Evolutionary conservation across 1,139 yeast genomes (phyloP).

Genomic region (Blastobotrys ciferrii): DNA sequence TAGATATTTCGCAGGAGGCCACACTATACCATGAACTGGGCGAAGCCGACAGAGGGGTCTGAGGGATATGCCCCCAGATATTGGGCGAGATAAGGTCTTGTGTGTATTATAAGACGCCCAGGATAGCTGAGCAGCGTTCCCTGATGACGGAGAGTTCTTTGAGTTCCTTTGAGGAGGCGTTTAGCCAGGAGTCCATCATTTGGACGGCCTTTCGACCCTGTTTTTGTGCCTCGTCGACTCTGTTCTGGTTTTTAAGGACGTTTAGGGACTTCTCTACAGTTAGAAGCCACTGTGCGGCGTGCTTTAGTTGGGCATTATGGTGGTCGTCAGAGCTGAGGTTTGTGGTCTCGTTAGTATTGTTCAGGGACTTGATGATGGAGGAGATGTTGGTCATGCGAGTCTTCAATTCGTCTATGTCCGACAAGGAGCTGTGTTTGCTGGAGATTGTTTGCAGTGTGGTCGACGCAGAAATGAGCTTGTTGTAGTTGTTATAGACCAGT

Average conservation of each 20-base stretch:
- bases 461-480: conserved; percentile 41
- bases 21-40: too few species aligned
- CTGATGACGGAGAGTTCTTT: conserved; percentile 15
- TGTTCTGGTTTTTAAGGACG: conserved; percentile 17
- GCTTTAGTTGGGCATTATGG: conserved; percentile 13
- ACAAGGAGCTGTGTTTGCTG: conserved; percentile 17
- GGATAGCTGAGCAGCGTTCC: conserved; percentile 16
- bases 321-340: background rate
- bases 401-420: conserved; percentile 18
- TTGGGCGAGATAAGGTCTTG: background rate
- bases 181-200: conserved; percentile 22
- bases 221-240: conserved; percentile 20
- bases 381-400: conserved; percentile 11
- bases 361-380: conserved; percentile 4
- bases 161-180: conserved; percentile 9
- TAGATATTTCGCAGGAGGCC: too few species aligned
- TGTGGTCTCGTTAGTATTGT: background rate
- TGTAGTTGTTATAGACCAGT: conserved; percentile 44
- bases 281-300: conserved; percentile 20
- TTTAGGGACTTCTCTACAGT: conserved; percentile 14
- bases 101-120: conserved; percentile 6
- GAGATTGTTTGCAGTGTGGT: conserved; percentile 34
- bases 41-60: too few species aligned
- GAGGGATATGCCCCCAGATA: too few species aligned
- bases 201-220: conserved; percentile 22